A percentile compares a stretch with the other conserved stretches of the same genome.
Evolutionary conservation across 768 basidiomycete genomes (phyloP).

Genomic region (Tylopilus sp.): DNA sequence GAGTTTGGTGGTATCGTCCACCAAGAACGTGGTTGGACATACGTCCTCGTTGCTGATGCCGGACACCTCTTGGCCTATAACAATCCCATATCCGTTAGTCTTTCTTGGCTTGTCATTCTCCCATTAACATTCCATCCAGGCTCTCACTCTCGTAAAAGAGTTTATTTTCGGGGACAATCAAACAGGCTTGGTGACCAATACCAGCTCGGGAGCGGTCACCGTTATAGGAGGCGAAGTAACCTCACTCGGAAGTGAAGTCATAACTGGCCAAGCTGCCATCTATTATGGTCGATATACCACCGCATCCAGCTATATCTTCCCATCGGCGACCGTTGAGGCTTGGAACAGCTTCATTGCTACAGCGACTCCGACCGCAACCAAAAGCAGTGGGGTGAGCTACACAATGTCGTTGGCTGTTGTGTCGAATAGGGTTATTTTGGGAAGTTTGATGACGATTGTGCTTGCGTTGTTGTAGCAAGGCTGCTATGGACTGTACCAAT

Average conservation of each 20-base stretch:
- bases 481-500: too few relatives aligned
- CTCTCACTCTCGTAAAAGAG: conserved; percentile 56
- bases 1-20: conserved; percentile 52
- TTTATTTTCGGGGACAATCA: conserved; percentile 64
- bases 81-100: conserved; percentile 42
- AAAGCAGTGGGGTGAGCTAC: neutral
- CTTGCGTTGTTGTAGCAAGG: neutral
- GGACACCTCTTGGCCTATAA: conserved; percentile 34
- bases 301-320: too few relatives aligned
- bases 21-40: conserved; percentile 64
- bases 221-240: conserved; percentile 51
- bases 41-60: conserved; percentile 35
- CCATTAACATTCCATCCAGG: conserved; percentile 35
- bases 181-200: conserved; percentile 55
- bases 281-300: conserved; percentile 45
- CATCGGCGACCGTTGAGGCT: too few relatives aligned
- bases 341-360: conserved; percentile 50
- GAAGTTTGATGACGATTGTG: neutral
- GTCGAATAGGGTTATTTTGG: neutral
- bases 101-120: neutral
- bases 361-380: conserved; percentile 20
- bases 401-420: neutral
- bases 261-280: conserved; percentile 55
- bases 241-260: conserved; percentile 41
- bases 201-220: too few relatives aligned